phyloP scores from a whole-genome alignment of 148 eudicot species.

The Rhododendron griersonianum region DNA sequence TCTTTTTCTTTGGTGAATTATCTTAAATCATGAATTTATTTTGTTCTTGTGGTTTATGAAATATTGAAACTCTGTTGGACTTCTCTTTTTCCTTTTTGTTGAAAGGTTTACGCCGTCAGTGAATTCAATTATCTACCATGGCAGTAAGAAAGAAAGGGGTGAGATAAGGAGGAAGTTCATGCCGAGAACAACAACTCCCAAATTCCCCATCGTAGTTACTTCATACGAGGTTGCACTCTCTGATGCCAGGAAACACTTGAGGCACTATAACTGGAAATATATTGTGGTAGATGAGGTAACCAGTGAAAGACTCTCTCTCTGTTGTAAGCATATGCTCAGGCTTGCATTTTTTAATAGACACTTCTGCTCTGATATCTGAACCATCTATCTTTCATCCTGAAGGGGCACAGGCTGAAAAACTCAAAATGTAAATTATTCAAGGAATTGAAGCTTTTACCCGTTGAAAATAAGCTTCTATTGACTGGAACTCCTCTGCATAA shows the following conservation, averaged over 20 bases:
- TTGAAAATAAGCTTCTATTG: slow-evolving; percentile 87
- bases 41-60: neutral
- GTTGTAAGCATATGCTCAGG: slow-evolving; percentile 1
- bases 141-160: slow-evolving; percentile 54
- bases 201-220: slow-evolving; percentile 83
- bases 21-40: neutral
- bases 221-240: slow-evolving; percentile 83
- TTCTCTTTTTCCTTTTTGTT: neutral
- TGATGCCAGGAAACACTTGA: slow-evolving; percentile 60
- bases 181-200: slow-evolving; percentile 70
- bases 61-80: neutral
- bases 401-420: slow-evolving; percentile 98
- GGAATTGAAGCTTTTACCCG: slow-evolving; percentile 58
- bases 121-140: slow-evolving; percentile 84
- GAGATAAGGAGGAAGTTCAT: slow-evolving; percentile 63
- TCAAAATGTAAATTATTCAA: slow-evolving; percentile 71
- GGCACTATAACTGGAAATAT: slow-evolving; percentile 94
- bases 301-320: neutral
- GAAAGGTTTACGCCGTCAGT: slow-evolving; percentile 76
- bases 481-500: slow-evolving; percentile 99
- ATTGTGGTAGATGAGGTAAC: slow-evolving; percentile 92
- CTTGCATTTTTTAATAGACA: neutral
- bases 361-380: slow-evolving; percentile 1
- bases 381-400: slow-evolving; percentile 13
- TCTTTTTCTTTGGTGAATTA: neutral